Evolutionary conservation across 257 asterid species (phyloP).

Genomic region (Solanum pinnatisectum): DNA sequence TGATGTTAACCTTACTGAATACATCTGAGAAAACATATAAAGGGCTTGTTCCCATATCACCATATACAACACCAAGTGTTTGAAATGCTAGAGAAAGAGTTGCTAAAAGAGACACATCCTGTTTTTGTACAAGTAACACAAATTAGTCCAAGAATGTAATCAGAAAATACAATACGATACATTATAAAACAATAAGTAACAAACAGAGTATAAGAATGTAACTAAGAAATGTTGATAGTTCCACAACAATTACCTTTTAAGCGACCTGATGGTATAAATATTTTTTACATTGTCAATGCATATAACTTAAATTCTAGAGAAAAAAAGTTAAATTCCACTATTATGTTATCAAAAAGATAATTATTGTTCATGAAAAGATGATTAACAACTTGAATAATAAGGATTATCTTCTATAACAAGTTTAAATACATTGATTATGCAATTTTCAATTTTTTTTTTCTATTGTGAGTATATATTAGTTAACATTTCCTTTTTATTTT

Average conservation of each 20-base stretch:
- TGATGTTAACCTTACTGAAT: conserved; percentile 77
- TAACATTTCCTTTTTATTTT: background rate
- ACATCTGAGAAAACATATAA: conserved; percentile 79
- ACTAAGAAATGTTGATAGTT: background rate
- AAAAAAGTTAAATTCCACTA: background rate
- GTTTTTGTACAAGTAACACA: conserved; percentile 8
- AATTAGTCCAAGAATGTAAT: background rate
- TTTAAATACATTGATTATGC: background rate
- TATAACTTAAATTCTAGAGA: background rate
- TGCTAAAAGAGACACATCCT: conserved; percentile 62
- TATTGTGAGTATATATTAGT: background rate
- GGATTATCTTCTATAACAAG: background rate
- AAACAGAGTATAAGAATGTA: background rate
- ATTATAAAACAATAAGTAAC: too few relatives aligned
- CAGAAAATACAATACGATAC: background rate
- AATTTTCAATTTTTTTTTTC: background rate
- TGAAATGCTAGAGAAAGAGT: conserved; percentile 79
- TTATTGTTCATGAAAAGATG: background rate
- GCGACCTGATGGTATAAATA: background rate
- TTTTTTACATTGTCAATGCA: background rate
- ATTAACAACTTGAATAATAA: background rate
- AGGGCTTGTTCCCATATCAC: conserved; percentile 98
- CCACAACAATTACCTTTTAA: background rate
- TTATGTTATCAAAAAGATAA: background rate
- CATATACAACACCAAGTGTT: conserved; percentile 96